phyloP scores from a whole-genome alignment of 257 asterid species.

The Apocynum venetum region DNA sequence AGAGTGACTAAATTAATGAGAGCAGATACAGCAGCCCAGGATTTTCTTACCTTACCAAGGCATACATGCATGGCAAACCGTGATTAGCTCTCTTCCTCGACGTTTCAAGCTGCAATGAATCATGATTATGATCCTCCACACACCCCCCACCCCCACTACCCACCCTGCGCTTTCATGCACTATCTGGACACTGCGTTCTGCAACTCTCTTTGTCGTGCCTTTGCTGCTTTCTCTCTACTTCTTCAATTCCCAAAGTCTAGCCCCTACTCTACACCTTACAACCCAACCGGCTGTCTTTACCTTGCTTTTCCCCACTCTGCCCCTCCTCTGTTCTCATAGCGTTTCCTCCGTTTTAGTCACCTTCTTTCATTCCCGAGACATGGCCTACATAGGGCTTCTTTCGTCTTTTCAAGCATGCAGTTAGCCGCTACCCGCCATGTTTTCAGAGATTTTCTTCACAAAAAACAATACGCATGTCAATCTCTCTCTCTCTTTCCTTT shows the following conservation, averaged over 20 bases:
- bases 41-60: neutral
- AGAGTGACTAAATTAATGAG: neutral
- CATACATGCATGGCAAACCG: neutral
- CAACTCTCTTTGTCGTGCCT: neutral
- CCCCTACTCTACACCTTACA: slow-evolving; percentile 55
- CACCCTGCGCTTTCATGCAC: neutral
- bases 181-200: slow-evolving; percentile 9
- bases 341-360: slow-evolving; percentile 11
- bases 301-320: slow-evolving; percentile 43
- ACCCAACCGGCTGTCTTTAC: slow-evolving; percentile 53
- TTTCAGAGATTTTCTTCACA: slow-evolving; percentile 81
- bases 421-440: slow-evolving; percentile 76
- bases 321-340: slow-evolving; percentile 32
- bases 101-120: slow-evolving; percentile 1
- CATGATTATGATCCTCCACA: neutral
- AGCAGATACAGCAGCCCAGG: neutral
- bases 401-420: slow-evolving; percentile 47
- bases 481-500: slow-evolving; percentile 9
- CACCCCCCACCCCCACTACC: no score
- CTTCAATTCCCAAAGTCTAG: slow-evolving; percentile 78
- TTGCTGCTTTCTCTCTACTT: slow-evolving; percentile 14
- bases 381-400: slow-evolving; percentile 41
- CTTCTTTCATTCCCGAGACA: slow-evolving; percentile 71
- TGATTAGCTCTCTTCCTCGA: neutral
- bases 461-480: slow-evolving; percentile 88